phyloP scores from a whole-genome alignment of 257 asterid genomes.

The Scutellaria baicalensis region DNA sequence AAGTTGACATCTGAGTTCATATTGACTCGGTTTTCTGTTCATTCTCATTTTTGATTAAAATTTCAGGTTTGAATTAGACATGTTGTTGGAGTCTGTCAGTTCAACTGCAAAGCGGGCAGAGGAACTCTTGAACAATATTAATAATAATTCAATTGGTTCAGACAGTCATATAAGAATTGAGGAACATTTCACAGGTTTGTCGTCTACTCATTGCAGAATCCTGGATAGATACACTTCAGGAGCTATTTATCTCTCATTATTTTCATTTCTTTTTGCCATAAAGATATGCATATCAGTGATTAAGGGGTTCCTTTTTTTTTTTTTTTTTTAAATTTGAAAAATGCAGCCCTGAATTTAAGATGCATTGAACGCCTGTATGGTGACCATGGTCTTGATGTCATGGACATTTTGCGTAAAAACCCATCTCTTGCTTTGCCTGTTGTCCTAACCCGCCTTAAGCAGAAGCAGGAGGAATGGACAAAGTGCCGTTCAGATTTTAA shows the following conservation, averaged over 20 bases:
- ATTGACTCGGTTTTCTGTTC: not conserved
- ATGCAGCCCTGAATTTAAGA: constrained; percentile 66
- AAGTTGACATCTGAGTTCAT: not conserved
- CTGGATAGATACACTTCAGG: not conserved
- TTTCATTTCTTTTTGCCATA: not conserved
- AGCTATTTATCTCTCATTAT: not conserved
- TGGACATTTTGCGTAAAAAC: constrained; percentile 81
- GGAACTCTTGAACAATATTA: constrained; percentile 55
- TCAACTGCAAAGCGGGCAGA: constrained; percentile 75
- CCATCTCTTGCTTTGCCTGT: constrained; percentile 72
- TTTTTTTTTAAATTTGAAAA: not conserved
- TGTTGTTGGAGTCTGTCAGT: constrained; percentile 80
- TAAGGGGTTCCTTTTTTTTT: constrained; percentile 1
- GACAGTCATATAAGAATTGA: constrained; percentile 50
- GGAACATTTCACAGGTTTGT: constrained; percentile 80
- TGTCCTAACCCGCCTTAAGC: constrained; percentile 75
- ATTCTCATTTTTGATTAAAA: constrained; percentile 9
- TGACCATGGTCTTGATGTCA: constrained; percentile 93
- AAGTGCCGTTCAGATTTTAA: constrained; percentile 56
- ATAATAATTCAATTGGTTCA: constrained; percentile 45
- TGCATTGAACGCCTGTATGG: constrained; percentile 92
- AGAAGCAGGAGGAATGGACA: constrained; percentile 93
- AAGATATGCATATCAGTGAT: not conserved
- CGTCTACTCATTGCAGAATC: not conserved
- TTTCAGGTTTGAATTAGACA: constrained; percentile 86